Conservation (phyloP, 208 protist genomes). For the Trypanosoma platydactyli region DNA sequence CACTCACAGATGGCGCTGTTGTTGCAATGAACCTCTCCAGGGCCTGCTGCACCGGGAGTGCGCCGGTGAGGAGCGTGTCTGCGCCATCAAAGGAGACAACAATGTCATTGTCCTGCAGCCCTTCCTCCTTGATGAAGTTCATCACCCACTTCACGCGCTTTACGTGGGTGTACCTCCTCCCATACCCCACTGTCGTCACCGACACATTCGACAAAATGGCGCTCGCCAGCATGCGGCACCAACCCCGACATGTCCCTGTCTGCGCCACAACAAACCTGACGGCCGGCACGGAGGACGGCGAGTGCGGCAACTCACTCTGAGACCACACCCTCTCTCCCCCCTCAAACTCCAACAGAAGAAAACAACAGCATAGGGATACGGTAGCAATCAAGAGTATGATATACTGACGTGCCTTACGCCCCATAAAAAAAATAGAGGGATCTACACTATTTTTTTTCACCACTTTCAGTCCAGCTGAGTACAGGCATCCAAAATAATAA, state of each 20-base stretch:
- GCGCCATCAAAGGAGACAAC: slow-evolving; percentile 21
- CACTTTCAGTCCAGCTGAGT: too few relatives aligned
- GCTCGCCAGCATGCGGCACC: slow-evolving; percentile 26
- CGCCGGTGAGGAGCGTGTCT: slow-evolving; percentile 22
- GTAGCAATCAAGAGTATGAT: too few relatives aligned
- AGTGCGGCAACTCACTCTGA: too few relatives aligned
- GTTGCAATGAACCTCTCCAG: slow-evolving; percentile 6
- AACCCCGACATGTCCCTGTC: slow-evolving; percentile 7
- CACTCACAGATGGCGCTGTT: slow-evolving; percentile 7
- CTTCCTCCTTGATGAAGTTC: slow-evolving; percentile 14
- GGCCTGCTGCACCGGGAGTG: neutral
- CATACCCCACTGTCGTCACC: slow-evolving; percentile 16
- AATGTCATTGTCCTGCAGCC: slow-evolving; percentile 19
- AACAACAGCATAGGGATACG: too few relatives aligned
- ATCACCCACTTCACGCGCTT: slow-evolving; percentile 14
- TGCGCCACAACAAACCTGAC: slow-evolving; percentile 21
- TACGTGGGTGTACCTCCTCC: slow-evolving; percentile 14
- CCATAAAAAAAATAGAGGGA: too few relatives aligned
- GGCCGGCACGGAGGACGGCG: neutral
- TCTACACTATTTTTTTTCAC: too few relatives aligned
- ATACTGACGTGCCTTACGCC: too few relatives aligned
- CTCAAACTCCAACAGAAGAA: too few relatives aligned
- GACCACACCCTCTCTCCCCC: too few relatives aligned
- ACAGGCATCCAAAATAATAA: too few relatives aligned
- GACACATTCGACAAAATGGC: slow-evolving; percentile 22